These are phyloP conservation scores for Kwoniella bestiolae DNA, from an alignment of 768 basidiomycete genomes.

Conservation along the genomic window DNA sequence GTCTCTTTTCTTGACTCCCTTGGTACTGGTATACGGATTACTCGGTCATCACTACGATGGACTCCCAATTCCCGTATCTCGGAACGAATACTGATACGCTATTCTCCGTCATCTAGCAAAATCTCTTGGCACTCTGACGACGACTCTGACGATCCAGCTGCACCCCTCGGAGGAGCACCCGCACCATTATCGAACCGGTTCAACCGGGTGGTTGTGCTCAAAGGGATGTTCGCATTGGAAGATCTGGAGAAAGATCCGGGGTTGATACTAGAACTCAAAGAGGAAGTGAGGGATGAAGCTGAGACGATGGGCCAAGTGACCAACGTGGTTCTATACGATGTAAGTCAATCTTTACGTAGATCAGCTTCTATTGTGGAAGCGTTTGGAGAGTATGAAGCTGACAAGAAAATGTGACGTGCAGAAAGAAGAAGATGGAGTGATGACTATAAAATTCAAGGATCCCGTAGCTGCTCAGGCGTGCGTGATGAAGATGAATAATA, in stretches of 20 bases:
- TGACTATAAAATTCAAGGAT: constrained; percentile 95
- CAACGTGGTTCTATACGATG: constrained; percentile 92
- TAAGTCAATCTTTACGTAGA: constrained; percentile 59
- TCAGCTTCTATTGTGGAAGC: constrained; percentile 8
- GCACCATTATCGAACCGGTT: constrained; percentile 64
- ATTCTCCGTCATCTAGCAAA: constrained; percentile 65
- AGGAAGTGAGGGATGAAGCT: constrained; percentile 94
- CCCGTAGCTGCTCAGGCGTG: constrained; percentile 92
- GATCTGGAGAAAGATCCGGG: constrained; percentile 85
- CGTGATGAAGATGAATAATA: constrained; percentile 91
- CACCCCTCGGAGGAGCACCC: constrained; percentile 41
- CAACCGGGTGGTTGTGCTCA: constrained; percentile 77
- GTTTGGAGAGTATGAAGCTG: too few species aligned
- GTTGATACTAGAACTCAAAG: constrained; percentile 87
- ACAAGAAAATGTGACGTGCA: constrained; percentile 56
- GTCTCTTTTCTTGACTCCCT: neutral
- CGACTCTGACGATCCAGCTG: constrained; percentile 68
- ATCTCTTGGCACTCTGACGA: constrained; percentile 94
- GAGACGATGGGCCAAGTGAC: constrained; percentile 89
- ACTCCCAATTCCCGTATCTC: too few species aligned
- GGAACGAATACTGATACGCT: too few species aligned
- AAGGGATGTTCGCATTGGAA: constrained; percentile 88
- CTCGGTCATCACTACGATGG: too few species aligned
- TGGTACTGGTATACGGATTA: too few species aligned
- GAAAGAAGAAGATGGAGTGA: constrained; percentile 90